Evolutionary conservation across 331 rosid genomes (phyloP), one percentile per base, ranked within the genome.

Genomic region (Cucumis variabilis): DNA sequence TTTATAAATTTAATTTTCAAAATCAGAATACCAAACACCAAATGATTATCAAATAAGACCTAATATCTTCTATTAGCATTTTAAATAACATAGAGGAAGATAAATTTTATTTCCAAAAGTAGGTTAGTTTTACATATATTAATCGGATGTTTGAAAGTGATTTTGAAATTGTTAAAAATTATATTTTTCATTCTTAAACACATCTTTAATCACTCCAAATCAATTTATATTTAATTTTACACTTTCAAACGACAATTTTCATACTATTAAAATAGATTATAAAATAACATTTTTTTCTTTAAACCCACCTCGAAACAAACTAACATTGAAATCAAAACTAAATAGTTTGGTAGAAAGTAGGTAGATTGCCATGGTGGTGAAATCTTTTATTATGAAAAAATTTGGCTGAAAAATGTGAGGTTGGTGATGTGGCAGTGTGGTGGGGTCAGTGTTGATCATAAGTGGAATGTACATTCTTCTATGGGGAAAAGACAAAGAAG

Each of bases 371-470:
- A 23, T 17, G 66, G 7, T 44, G 48, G 8, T 44, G 6, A 44
- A 44, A 44, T 44, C 10, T 44, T 44, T 44, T 44, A 44, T 44
- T 44, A 48, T 79, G 84, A 79, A 55, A 81, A 82, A 60, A 60
- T 37, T 37, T 37, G 44, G 11, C 27, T 79, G 84, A 79, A 55
- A 81, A 60, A 60, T 82, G 85, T 81, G 50, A 60, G 71, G 50
- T 58, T 60, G 46, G 46, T 58, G 67, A 33, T 23, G 23, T 82
- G 86, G 69, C 98, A 95, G 98, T 68, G 85, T 92, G 88, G 87
- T 93, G 86, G 99, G 98, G 72, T 94, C 98, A 23, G n/a, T 88
- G 85, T 74, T 93, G 27, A 97, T 97, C 89, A 93, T 97, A 91
- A 83, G 86, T 55, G 98, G 98, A 82, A 90, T 95, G 98, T 97